These are phyloP conservation scores for Claviceps humidiphila DNA, from an alignment of 2,329 filamentous ascomycete genomes.

Conservation along the genomic window DNA sequence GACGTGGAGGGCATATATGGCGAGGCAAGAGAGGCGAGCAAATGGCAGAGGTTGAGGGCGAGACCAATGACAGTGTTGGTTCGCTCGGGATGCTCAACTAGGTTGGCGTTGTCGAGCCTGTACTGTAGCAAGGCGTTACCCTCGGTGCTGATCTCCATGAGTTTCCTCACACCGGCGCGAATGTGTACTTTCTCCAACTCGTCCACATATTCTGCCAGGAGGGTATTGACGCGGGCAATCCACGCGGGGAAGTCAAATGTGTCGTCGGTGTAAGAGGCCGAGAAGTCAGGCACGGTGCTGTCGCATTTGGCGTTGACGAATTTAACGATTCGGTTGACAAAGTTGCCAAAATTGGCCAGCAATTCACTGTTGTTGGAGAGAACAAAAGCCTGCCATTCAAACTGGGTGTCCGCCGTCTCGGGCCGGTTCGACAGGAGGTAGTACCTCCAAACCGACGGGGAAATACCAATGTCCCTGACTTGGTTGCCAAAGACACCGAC, in stretches of 20 bases:
- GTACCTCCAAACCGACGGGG: constrained; percentile 83
- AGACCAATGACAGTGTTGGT: constrained; percentile 53
- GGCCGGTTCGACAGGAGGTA: constrained; percentile 78
- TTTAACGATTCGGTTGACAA: constrained; percentile 62
- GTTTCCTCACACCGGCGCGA: constrained; percentile 48
- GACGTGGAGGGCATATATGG: constrained; percentile 80
- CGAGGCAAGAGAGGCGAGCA: constrained; percentile 64
- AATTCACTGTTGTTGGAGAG: constrained; percentile 80
- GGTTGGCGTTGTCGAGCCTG: constrained; percentile 40
- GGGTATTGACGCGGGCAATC: constrained; percentile 31
- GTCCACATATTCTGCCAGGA: constrained; percentile 52
- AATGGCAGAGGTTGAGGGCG: constrained; percentile 72
- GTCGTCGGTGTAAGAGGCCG: constrained; percentile 42
- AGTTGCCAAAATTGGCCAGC: constrained; percentile 62
- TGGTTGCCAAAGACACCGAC: constrained; percentile 88
- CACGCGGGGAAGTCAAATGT: constrained; percentile 24
- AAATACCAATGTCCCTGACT: constrained; percentile 73
- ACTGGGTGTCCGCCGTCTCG: constrained; percentile 76
- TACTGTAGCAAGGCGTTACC: constrained; percentile 39
- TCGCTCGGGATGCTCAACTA: constrained; percentile 40
- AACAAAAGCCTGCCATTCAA: constrained; percentile 78
- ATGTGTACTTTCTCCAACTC: constrained; percentile 61
- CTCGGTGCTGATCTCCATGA: constrained; percentile 52
- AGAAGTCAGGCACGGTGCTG: constrained; percentile 51
- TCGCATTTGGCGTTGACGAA: constrained; percentile 66